Evolutionary conservation across 2,329 filamentous ascomycete genomes (phyloP).

Genomic region (Chrysosporium queenslandicum): DNA sequence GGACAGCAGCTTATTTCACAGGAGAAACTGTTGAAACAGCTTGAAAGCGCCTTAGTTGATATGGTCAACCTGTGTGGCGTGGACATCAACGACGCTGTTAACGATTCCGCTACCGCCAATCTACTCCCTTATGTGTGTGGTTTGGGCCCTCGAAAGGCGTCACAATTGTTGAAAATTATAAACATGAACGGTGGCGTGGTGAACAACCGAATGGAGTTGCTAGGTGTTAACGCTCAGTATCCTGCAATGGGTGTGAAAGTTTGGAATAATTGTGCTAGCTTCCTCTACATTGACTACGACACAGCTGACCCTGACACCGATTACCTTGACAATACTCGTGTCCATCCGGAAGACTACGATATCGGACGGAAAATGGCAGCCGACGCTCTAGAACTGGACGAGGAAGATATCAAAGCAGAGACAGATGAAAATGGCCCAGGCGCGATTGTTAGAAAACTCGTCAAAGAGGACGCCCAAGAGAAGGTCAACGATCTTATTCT

Average conservation of each 20-base stretch:
- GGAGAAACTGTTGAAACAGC: constrained; percentile 72
- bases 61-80: constrained; percentile 97
- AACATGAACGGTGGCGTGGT: constrained; percentile 83
- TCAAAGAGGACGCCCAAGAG: constrained; percentile 86
- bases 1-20: constrained; percentile 81
- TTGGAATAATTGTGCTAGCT: constrained; percentile 95
- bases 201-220: constrained; percentile 71
- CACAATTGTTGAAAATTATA: constrained; percentile 75
- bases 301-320: constrained; percentile 72
- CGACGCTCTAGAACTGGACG: constrained; percentile 88
- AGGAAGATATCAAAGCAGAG: constrained; percentile 95
- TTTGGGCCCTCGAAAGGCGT: constrained; percentile 83
- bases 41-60: constrained; percentile 96
- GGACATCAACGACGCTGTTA: constrained; percentile 84
- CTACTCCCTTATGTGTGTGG: constrained; percentile 85
- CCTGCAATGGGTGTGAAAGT: constrained; percentile 80
- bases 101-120: constrained; percentile 71
- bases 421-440: constrained; percentile 80
- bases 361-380: constrained; percentile 97
- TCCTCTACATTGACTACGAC: constrained; percentile 82
- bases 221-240: constrained; percentile 74
- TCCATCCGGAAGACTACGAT: constrained; percentile 97
- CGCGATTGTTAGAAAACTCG: constrained; percentile 87
- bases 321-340: constrained; percentile 90
- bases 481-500: constrained; percentile 92